phyloP scores from a whole-genome alignment of 1,284 basidiomycete species.

The Kwoniella shivajii region DNA sequence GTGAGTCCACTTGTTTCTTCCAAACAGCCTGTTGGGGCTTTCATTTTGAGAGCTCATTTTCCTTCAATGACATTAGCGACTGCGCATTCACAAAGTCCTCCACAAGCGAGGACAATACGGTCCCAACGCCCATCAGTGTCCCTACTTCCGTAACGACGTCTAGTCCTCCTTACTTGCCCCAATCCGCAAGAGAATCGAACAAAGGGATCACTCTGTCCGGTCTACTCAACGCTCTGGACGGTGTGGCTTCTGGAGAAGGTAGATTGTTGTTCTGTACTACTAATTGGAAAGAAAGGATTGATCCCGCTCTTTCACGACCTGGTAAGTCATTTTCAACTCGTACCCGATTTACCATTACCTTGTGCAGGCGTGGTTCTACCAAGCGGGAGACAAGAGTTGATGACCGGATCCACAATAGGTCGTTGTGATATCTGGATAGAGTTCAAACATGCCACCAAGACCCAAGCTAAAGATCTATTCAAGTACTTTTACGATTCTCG shows the following conservation, averaged over 20 bases:
- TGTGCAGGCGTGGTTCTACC: too few species aligned
- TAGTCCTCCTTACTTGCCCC: not conserved
- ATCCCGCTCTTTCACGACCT: slow-evolving; percentile 70
- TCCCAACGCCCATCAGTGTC: not conserved
- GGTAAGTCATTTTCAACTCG: slow-evolving; percentile 37
- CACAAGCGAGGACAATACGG: slow-evolving; percentile 5
- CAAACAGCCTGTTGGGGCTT: too few species aligned
- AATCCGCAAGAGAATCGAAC: not conserved
- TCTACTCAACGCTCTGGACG: slow-evolving; percentile 78
- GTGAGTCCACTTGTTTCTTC: slow-evolving; percentile 22
- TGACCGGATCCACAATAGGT: slow-evolving; percentile 52
- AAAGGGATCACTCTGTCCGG: slow-evolving; percentile 67
- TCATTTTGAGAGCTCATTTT: not conserved
- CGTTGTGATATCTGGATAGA: slow-evolving; percentile 88
- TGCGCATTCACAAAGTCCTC: slow-evolving; percentile 35
- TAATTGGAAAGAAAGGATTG: slow-evolving; percentile 78
- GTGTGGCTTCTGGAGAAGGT: slow-evolving; percentile 81
- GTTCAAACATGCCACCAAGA: slow-evolving; percentile 77
- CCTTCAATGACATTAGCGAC: slow-evolving; percentile 19
- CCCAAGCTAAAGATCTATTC: slow-evolving; percentile 68
- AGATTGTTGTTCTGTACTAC: slow-evolving; percentile 70
- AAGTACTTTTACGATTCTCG: slow-evolving; percentile 69
- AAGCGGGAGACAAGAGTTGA: not conserved
- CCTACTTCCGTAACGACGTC: not conserved
- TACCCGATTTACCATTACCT: not conserved